Percentiles rank a stretch among this genome's conserved stretches.
Conservation (phyloP, 2,329 filamentous ascomycete genomes). For the Colletotrichum plurivorum region DNA sequence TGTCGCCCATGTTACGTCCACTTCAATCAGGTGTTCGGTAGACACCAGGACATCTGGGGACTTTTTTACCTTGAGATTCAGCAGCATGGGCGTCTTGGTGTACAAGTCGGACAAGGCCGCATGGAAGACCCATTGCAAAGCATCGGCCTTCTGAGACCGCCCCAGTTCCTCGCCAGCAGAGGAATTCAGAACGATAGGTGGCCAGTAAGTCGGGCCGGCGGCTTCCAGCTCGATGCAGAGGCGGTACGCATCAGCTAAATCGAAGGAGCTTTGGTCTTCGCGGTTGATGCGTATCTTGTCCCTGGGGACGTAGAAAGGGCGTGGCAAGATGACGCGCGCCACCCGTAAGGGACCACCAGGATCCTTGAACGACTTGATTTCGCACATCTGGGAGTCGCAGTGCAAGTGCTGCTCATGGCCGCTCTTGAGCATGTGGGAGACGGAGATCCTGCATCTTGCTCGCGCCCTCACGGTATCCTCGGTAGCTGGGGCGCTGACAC, state of each 20-base stretch:
- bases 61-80: constrained; percentile 53
- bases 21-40: constrained; percentile 64
- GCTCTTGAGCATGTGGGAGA: constrained; percentile 47
- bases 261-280: constrained; percentile 61
- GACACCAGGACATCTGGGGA: constrained; percentile 45
- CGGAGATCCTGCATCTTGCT: constrained; percentile 60
- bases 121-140: constrained; percentile 55
- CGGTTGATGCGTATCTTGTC: constrained; percentile 66
- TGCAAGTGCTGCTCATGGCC: constrained; percentile 55
- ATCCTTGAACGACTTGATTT: constrained; percentile 65
- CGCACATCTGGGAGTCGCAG: constrained; percentile 69
- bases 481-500: constrained; percentile 45
- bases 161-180: constrained; percentile 21
- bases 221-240: constrained; percentile 68
- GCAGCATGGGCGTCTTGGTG: constrained; percentile 51
- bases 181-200: constrained; percentile 54
- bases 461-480: constrained; percentile 48
- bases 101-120: constrained; percentile 59
- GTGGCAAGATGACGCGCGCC: constrained; percentile 62
- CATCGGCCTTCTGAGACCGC: constrained; percentile 37
- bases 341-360: constrained; percentile 61
- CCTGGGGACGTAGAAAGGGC: constrained; percentile 66
- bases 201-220: constrained; percentile 65
- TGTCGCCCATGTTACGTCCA: constrained; percentile 63
- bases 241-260: constrained; percentile 64